A percentile compares a stretch with the other conserved stretches of the same genome.
Evolutionary conservation across 202 grass and related monocot genomes (phyloP).

Genomic region (Panicum virgatum): DNA sequence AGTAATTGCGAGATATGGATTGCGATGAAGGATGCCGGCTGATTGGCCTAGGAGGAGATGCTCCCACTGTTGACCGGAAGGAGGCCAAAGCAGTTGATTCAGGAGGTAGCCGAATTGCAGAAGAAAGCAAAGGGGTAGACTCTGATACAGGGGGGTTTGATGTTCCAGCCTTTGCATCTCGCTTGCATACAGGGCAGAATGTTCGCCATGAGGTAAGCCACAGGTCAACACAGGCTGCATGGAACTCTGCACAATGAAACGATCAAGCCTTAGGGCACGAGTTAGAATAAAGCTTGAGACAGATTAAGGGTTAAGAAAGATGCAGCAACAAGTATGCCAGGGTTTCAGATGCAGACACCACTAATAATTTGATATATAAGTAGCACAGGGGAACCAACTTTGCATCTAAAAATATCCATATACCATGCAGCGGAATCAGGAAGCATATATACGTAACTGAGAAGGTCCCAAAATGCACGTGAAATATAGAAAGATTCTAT

Average conservation of each 20-base stretch:
- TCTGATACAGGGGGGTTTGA: slow-evolving; percentile 57
- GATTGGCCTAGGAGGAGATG: slow-evolving; percentile 61
- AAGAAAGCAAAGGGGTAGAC: slow-evolving; percentile 73
- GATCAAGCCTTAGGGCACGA: slow-evolving; percentile 31
- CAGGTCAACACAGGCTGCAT: slow-evolving; percentile 83
- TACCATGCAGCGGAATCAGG: neutral
- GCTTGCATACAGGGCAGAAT: slow-evolving; percentile 98
- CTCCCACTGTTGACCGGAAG: slow-evolving; percentile 45
- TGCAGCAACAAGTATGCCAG: neutral
- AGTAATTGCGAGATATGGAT: slow-evolving; percentile 52
- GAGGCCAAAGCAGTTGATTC: slow-evolving; percentile 49
- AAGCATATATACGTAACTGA: neutral
- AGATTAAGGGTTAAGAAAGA: neutral
- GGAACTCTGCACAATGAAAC: slow-evolving; percentile 72
- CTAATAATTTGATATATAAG: neutral
- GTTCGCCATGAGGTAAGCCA: slow-evolving; percentile 97
- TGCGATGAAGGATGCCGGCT: slow-evolving; percentile 48
- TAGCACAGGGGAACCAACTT: neutral
- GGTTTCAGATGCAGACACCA: neutral
- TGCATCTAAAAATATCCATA: neutral
- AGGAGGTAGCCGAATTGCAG: slow-evolving; percentile 40
- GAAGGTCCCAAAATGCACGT: neutral
- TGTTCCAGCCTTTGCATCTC: slow-evolving; percentile 58
- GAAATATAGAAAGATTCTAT: slow-evolving; percentile 15
- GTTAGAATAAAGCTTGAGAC: slow-evolving; percentile 14